Conservation (phyloP, 108 stramenopile genomes). For the Nitzschia sp. region DNA sequence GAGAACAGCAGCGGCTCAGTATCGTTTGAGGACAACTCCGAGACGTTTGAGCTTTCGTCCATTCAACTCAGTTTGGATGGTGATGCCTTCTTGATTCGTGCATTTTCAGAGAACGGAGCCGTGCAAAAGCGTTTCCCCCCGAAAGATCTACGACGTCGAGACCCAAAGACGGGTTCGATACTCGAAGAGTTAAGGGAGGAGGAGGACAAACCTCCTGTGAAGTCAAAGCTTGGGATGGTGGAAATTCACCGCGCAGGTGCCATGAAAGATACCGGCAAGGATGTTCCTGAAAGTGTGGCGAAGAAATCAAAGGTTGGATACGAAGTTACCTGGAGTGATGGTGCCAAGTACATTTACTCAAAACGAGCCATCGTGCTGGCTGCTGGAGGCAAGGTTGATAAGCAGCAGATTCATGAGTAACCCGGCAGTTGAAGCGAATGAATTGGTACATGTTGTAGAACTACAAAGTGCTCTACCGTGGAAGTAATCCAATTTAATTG, state of each 20-base stretch:
- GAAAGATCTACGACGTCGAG: conserved; percentile 48
- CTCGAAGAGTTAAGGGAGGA: conserved; percentile 19
- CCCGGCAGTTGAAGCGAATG: too few relatives aligned
- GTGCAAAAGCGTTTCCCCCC: conserved; percentile 56
- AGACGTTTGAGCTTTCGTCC: conserved; percentile 60
- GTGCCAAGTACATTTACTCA: conserved; percentile 81
- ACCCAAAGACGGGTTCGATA: conserved; percentile 74
- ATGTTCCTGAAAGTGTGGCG: conserved; percentile 26
- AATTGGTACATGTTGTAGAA: too few relatives aligned
- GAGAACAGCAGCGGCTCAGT: conserved; percentile 20
- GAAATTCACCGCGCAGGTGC: conserved; percentile 22
- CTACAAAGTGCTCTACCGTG: too few relatives aligned
- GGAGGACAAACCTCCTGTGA: conserved; percentile 17
- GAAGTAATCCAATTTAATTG: background rate
- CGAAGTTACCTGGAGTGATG: conserved; percentile 84
- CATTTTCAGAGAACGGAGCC: conserved; percentile 80
- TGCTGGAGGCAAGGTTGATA: conserved; percentile 52
- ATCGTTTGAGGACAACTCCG: conserved; percentile 39
- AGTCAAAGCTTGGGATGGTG: conserved; percentile 23
- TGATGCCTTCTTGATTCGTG: conserved; percentile 49
- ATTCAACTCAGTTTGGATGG: conserved; percentile 57
- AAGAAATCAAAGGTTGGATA: conserved; percentile 85
- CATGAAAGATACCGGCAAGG: conserved; percentile 10
- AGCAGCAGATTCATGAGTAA: too few relatives aligned
- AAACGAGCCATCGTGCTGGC: conserved; percentile 65